phyloP scores from a whole-genome alignment of 1,284 basidiomycete genomes.

The Heterobasidion parviporum region DNA sequence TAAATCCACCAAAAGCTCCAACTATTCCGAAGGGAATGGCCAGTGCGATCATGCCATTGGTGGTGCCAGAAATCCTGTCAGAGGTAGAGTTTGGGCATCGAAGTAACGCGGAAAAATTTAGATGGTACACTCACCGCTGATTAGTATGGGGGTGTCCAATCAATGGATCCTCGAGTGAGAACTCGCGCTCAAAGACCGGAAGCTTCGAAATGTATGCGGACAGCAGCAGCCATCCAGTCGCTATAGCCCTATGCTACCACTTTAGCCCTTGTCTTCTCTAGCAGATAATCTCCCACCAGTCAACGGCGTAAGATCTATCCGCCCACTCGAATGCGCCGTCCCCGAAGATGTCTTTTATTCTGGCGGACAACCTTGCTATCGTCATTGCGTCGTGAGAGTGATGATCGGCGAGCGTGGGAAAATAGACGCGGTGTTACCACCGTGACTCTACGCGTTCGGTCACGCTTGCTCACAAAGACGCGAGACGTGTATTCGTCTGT shows the following conservation, averaged over 20 bases:
- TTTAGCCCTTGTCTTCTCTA: too few relatives aligned
- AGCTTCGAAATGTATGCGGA: constrained; percentile 8
- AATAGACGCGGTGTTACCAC: background rate
- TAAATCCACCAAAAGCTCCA: constrained; percentile 26
- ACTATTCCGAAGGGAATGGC: constrained; percentile 35
- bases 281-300: constrained; percentile 19
- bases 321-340: constrained; percentile 40
- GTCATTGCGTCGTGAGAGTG: background rate
- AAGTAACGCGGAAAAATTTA: background rate
- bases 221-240: background rate
- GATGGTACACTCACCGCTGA: constrained; percentile 32
- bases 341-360: constrained; percentile 18
- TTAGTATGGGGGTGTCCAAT: constrained; percentile 43
- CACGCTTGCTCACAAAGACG: background rate
- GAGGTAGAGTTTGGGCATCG: background rate
- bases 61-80: constrained; percentile 35
- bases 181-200: constrained; percentile 47
- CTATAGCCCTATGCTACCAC: background rate
- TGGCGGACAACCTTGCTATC: background rate
- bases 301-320: constrained; percentile 25
- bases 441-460: background rate
- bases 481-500: background rate
- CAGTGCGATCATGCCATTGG: constrained; percentile 39
- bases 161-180: constrained; percentile 39
- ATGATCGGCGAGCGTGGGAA: background rate